Conservation (phyloP, 192 early-diverging fungal genomes). For the Coemansia sp. region DNA sequence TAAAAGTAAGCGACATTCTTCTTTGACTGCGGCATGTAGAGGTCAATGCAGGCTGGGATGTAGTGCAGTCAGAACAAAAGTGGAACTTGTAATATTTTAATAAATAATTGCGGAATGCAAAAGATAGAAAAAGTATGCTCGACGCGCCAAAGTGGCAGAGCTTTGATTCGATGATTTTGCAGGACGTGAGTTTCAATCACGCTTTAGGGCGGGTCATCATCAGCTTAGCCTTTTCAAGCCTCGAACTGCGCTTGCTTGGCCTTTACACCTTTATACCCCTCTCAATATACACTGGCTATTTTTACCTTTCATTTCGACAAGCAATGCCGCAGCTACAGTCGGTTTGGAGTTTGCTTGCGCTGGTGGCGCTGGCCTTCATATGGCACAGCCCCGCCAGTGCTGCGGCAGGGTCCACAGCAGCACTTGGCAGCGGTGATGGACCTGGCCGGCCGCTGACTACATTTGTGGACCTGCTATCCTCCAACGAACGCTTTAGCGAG, state of each 20-base stretch:
- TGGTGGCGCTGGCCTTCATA: background rate
- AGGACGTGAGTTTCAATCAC: background rate
- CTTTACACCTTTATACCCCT: background rate
- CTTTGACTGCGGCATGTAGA: conserved; percentile 25
- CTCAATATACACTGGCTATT: background rate
- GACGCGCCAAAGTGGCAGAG: background rate
- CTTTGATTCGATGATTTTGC: conserved; percentile 1
- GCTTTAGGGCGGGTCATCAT: background rate
- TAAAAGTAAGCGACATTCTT: conserved; percentile 56
- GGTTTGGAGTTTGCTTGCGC: background rate
- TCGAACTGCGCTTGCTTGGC: background rate
- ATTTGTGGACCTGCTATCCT: conserved; percentile 62
- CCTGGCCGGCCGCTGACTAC: conserved; percentile 13
- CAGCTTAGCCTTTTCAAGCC: background rate
- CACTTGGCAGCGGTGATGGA: conserved; percentile 2
- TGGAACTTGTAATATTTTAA: background rate
- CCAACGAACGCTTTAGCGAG: conserved; percentile 52
- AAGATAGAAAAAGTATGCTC: background rate
- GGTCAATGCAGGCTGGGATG: conserved; percentile 7
- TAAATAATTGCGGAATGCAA: background rate
- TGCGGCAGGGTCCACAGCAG: background rate
- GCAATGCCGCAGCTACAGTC: conserved; percentile 3
- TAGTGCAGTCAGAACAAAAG: background rate
- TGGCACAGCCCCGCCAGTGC: background rate
- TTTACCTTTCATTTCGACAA: conserved; percentile 1